Conservation (phyloP, 1,284 basidiomycete genomes). For the Exobasidium rhododendri region DNA sequence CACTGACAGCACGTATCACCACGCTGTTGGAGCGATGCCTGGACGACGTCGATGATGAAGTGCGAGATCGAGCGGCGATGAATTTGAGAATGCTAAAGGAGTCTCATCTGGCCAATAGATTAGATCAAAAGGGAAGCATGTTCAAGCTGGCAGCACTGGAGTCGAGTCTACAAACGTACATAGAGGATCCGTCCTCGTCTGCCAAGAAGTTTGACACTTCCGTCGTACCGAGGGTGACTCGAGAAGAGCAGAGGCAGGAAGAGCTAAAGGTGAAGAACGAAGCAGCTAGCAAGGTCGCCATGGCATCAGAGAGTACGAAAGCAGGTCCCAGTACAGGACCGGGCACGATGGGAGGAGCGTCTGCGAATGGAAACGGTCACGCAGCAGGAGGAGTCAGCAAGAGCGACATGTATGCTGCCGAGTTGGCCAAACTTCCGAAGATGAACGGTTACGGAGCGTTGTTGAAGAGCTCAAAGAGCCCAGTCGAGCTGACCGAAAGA, state of each 20-base stretch:
- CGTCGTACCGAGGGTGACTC: constrained; percentile 40
- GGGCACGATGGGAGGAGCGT: constrained; percentile 24
- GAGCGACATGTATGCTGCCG: constrained; percentile 70
- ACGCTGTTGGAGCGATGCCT: constrained; percentile 72
- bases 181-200: constrained; percentile 34
- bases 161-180: constrained; percentile 38
- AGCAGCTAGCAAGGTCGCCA: constrained; percentile 46
- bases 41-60: constrained; percentile 98
- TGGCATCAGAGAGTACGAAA: constrained; percentile 40
- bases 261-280: constrained; percentile 46
- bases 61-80: constrained; percentile 92
- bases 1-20: constrained; percentile 78
- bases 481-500: constrained; percentile 83
- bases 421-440: constrained; percentile 81
- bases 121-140: constrained; percentile 78
- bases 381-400: constrained; percentile 59
- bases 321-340: constrained; percentile 18
- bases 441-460: constrained; percentile 80
- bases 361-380: constrained; percentile 15
- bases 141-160: constrained; percentile 50
- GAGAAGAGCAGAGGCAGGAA: constrained; percentile 43
- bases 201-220: constrained; percentile 40
- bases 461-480: constrained; percentile 78
- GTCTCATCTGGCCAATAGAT: constrained; percentile 73
- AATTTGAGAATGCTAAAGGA: constrained; percentile 75